Evolutionary conservation across 306 rosid genomes (phyloP), one percentile per base, ranked within the genome.

Genomic region (Dryas octopetala): DNA sequence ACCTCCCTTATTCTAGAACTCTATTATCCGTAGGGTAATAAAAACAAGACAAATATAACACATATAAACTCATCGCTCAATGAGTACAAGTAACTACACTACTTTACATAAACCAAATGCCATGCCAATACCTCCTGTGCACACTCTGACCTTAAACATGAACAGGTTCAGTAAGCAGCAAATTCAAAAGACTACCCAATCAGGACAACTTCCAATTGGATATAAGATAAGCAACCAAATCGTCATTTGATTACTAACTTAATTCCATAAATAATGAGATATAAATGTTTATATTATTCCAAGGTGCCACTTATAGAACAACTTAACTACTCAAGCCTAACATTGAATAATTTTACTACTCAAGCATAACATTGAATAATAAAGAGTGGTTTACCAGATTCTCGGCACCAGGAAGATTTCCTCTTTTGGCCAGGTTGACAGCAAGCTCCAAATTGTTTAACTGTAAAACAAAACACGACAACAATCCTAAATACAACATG

Each of bases 341-440:
- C 54, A 66, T 23, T 28, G 3, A 41, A 66, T 23, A 9, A 9
- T 8, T 23, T 23, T 23, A 28, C 47, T 17, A 48, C 7, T 19
- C 26, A 51, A 15, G 50, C 38, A 5, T 7, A 32, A 66, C 54
- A 66, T 23, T 28, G 3, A 41, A 66, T 23, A 9, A 9, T 8
- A 65, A 61, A 59, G 70, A 63, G 50, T 23, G 66, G 78, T 87
- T 70, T 82, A 90, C 99, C 91, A 96, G 89, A 84, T 96, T 88
- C 85, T 96, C 99, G 28, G 99, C 99, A 74, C 99, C 99, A 50
- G 99, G 99, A 83, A 96, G 98, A 68, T 96, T 92, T 87, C 99
- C 99, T 86, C 99, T 86, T 82, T 96, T 92, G 73, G 99, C 99
- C 28, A 96, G 98, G 84, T 86, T 96, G 77, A 96, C 99, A 28